A percentile compares a stretch with the other conserved stretches of the same genome.
phyloP scores from a whole-genome alignment of 345 rosid genomes.

The Murraya koenigii region DNA sequence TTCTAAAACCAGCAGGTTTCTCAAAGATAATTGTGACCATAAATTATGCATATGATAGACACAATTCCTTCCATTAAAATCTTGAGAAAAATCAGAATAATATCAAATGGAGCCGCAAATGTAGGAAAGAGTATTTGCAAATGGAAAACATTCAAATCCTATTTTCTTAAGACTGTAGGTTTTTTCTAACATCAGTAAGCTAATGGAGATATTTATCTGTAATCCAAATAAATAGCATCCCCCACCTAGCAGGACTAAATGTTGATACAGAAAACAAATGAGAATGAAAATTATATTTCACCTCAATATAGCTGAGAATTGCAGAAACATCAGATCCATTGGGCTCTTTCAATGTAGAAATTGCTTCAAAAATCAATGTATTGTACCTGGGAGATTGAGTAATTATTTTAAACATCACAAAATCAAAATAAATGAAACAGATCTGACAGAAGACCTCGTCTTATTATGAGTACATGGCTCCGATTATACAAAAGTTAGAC shows the following conservation, averaged over 20 bases:
- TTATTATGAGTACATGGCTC: neutral
- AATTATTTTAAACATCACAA: conserved; percentile 7
- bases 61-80: neutral
- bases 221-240: conserved; percentile 10
- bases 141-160: neutral
- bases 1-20: conserved; percentile 1
- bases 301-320: conserved; percentile 70
- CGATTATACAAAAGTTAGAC: neutral
- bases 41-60: neutral
- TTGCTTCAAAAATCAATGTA: conserved; percentile 78
- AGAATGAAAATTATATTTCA: conserved; percentile 4
- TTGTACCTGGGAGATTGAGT: conserved; percentile 44
- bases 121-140: neutral
- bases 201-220: neutral
- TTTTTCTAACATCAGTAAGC: neutral
- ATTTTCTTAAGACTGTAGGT: neutral
- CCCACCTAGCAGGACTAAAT: neutral
- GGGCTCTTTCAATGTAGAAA: conserved; percentile 52
- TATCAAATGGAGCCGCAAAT: neutral
- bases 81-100: neutral
- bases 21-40: neutral
- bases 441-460: neutral
- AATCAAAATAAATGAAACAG: neutral
- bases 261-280: neutral
- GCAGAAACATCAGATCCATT: conserved; percentile 62